These are phyloP conservation scores for Exophiala sp. DNA, from an alignment of 2,329 filamentous ascomycete genomes.

Conservation along the genomic window DNA sequence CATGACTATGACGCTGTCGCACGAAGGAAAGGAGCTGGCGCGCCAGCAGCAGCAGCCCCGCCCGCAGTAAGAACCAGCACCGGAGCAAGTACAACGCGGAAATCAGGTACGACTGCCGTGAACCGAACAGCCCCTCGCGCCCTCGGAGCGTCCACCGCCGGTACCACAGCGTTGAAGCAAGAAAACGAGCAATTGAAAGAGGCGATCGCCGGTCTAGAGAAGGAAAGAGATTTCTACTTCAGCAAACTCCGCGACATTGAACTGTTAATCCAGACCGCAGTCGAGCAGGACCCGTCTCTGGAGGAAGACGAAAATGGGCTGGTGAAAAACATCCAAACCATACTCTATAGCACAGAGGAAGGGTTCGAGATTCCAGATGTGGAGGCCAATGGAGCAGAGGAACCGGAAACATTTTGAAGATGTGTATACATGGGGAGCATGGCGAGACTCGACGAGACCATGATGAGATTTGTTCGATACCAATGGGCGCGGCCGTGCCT, in stretches of 20 bases:
- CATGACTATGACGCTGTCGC: constrained; percentile 90
- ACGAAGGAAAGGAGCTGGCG: constrained; percentile 71
- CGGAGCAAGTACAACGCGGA: constrained; percentile 46
- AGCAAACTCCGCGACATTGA: constrained; percentile 97
- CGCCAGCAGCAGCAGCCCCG: constrained; percentile 48
- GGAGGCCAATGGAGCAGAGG: constrained; percentile 55
- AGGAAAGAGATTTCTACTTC: constrained; percentile 98
- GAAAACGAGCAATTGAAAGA: constrained; percentile 90
- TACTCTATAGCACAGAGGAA: constrained; percentile 89
- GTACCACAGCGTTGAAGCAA: constrained; percentile 55
- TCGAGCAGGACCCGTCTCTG: constrained; percentile 85
- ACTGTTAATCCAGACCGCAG: constrained; percentile 82
- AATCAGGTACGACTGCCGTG: constrained; percentile 55
- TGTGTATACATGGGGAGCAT: neutral
- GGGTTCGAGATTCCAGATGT: constrained; percentile 84
- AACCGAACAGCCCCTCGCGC: constrained; percentile 31
- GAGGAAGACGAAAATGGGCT: constrained; percentile 90
- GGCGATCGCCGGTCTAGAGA: constrained; percentile 87
- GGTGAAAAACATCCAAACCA: constrained; percentile 92
- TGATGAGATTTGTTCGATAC: neutral
- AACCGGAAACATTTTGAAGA: constrained; percentile 38
- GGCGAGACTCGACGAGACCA: neutral
- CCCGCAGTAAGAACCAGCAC: constrained; percentile 44
- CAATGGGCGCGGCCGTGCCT: neutral
- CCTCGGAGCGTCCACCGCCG: constrained; percentile 38